Base-by-base conservation (phyloP, 2,329 filamentous ascomycete genomes). In the Neonectria coccinea region DNA sequence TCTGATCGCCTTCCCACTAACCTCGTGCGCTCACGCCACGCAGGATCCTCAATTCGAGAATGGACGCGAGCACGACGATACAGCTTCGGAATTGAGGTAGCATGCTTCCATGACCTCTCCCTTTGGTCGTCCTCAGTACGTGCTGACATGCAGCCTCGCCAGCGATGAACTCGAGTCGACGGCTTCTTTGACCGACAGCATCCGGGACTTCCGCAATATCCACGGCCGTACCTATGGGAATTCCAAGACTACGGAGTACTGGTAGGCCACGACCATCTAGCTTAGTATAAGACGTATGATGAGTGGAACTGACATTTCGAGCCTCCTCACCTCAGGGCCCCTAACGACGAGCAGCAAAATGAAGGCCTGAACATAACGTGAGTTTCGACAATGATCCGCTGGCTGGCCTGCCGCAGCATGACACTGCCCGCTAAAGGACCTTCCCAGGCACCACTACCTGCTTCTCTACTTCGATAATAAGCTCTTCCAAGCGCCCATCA, bases 201-300 rank as follows among this genome's bases (percentile, higher is more conserved):
- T 70, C 53, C 61, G 59, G 41, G 67, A 68, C 42, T 70, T 67
- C 47, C 61, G 67, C 12, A 62, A 59, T 33, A 67, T 68, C 59
- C 64, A 70, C 54, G 66, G 67, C 31, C 64, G 67, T 27, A 70
- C 66, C 14, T 70, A 63, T 20, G 66, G 66, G 1, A 68, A 68
- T 60, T 70, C 66, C 48, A 67, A 65, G 59, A 70, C 67, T 20
- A 68, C 66, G 5, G 66, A 68, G 16, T 68, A 66, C 45, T 66
- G 66, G 66, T 68, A 44, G 8, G 66, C 44, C 29, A 53, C n/a
- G 12, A 27, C 51, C 51, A 14, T 31, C 27, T 45, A 20, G 31
- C 39, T 55, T 27, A 18, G 4, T 47, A 9, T 62, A 5, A 9
- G 14, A 25, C 5, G 22, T 36, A 14, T 36, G 5, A 36, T 36